These are phyloP conservation scores for Ustanciosporium gigantosporum DNA, from an alignment of 1,284 basidiomycete genomes.

Conservation along the genomic window DNA sequence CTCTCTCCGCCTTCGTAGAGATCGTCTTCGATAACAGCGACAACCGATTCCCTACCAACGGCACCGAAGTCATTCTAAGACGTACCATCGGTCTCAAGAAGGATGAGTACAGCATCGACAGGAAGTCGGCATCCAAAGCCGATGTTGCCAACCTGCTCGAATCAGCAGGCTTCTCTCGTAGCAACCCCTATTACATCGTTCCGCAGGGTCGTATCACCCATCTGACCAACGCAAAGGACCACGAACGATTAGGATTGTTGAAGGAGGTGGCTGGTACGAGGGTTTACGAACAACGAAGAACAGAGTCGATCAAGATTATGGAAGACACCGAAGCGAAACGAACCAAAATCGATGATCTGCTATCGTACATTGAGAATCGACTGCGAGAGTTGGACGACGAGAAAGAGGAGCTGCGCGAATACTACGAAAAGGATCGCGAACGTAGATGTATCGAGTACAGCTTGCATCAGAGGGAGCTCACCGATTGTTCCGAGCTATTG, in stretches of 20 bases:
- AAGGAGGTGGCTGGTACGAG: slow-evolving; percentile 99
- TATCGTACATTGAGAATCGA: slow-evolving; percentile 87
- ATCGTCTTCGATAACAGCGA: slow-evolving; percentile 65
- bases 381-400: slow-evolving; percentile 91
- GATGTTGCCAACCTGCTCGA: slow-evolving; percentile 76
- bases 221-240: slow-evolving; percentile 94
- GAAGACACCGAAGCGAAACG: slow-evolving; percentile 94
- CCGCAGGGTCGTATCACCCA: slow-evolving; percentile 97
- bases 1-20: slow-evolving; percentile 86
- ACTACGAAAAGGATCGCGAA: slow-evolving; percentile 92
- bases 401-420: slow-evolving; percentile 95
- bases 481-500: slow-evolving; percentile 81
- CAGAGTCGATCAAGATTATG: slow-evolving; percentile 93
- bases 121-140: slow-evolving; percentile 91
- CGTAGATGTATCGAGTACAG: slow-evolving; percentile 93
- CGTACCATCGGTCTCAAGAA: slow-evolving; percentile 94
- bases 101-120: slow-evolving; percentile 96
- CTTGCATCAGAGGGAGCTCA: slow-evolving; percentile 84
- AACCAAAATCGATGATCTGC: slow-evolving; percentile 83
- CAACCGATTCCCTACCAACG: slow-evolving; percentile 71
- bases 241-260: slow-evolving; percentile 85
- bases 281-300: slow-evolving; percentile 91
- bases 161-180: slow-evolving; percentile 87
- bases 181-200: slow-evolving; percentile 98
- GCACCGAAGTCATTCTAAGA: slow-evolving; percentile 53